These are phyloP conservation scores for Phytophthora syringae DNA, from an alignment of 352 stramenopile genomes.

Conservation along the genomic window DNA sequence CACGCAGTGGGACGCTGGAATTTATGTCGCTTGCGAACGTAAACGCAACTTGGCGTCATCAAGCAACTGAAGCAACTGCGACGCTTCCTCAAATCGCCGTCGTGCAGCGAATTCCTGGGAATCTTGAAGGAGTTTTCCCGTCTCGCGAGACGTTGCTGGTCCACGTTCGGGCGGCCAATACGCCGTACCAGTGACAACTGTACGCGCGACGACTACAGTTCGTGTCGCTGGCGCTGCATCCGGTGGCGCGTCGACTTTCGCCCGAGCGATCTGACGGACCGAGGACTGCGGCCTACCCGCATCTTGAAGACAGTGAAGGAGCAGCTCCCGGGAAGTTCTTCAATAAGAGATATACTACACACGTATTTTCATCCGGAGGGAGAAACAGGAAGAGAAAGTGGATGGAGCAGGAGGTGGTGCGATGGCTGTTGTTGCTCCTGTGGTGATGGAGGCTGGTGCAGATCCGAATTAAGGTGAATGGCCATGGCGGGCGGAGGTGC, in stretches of 20 bases:
- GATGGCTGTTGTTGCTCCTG: not conserved
- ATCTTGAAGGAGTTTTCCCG: no score
- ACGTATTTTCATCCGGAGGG: constrained; percentile 50
- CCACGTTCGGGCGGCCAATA: not conserved
- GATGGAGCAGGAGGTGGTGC: not conserved
- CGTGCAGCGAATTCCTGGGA: not conserved
- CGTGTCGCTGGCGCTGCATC: not conserved
- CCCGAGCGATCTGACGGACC: not conserved
- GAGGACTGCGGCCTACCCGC: constrained; percentile 5
- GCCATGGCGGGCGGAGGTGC: not conserved
- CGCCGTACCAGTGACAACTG: not conserved
- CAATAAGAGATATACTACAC: constrained; percentile 64
- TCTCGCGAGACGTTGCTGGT: not conserved
- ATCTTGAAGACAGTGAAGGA: constrained; percentile 52
- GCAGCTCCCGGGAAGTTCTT: constrained; percentile 50
- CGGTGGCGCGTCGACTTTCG: not conserved
- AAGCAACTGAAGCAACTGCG: not conserved
- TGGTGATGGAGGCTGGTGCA: not conserved
- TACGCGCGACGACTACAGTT: not conserved
- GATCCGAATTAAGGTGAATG: not conserved
- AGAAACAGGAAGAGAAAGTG: constrained; percentile 8
- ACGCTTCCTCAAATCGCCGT: constrained; percentile 6
- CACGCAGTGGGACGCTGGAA: constrained; percentile 9
- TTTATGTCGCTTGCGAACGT: not conserved
- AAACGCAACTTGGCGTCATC: constrained; percentile 24